Conservation (phyloP, 2,329 filamentous ascomycete genomes). For the Colletotrichum sp. region DNA sequence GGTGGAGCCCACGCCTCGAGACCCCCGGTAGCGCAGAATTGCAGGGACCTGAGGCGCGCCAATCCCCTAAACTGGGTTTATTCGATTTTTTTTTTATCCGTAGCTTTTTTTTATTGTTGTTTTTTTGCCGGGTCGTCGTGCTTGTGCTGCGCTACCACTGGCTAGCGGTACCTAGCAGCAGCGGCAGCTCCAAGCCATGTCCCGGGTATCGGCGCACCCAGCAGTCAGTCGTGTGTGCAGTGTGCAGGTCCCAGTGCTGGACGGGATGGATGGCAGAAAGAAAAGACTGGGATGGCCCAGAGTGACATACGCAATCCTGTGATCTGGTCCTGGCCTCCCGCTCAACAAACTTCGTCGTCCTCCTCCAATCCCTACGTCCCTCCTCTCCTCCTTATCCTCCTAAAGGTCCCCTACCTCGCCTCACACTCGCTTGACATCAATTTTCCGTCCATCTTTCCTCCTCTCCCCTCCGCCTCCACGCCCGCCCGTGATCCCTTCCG, state of each 20-base stretch:
- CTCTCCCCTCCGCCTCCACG: neutral
- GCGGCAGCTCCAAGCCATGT: neutral
- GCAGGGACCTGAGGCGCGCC: constrained; percentile 9
- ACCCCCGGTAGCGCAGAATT: constrained; percentile 10
- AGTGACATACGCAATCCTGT: constrained; percentile 22
- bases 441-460: neutral
- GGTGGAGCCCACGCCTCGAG: neutral
- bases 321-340: neutral
- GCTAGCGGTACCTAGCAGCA: neutral
- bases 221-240: neutral
- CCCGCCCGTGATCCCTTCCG: neutral
- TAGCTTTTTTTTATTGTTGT: neutral
- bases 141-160: neutral
- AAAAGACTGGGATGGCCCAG: constrained; percentile 11
- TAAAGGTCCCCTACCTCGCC: neutral
- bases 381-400: neutral
- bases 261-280: neutral
- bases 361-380: neutral
- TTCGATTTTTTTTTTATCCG: neutral
- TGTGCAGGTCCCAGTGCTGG: neutral
- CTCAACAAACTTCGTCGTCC: constrained; percentile 8
- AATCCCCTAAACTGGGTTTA: constrained; percentile 9
- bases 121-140: neutral
- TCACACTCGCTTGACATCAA: constrained; percentile 2
- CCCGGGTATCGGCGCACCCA: constrained; percentile 10